Evolutionary conservation across 768 basidiomycete genomes (phyloP), one percentile per base, ranked within the genome.

Genomic region (Erythrobasidium yunnanense): DNA sequence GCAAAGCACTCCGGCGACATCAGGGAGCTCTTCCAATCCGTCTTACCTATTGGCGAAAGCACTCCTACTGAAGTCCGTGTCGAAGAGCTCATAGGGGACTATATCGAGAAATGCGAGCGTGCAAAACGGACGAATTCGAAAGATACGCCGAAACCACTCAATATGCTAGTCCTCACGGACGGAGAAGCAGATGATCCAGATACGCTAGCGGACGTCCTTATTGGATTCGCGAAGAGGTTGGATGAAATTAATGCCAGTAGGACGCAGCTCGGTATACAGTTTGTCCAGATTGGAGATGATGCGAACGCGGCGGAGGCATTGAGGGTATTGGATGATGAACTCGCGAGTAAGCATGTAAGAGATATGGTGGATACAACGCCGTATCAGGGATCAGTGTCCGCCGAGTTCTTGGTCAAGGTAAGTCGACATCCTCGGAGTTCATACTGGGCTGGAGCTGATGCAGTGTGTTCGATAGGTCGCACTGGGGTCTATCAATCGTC

Each of bases 261-360:
- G 53, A 66, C 66, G 11, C 71, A 72, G 56, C 66, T 72, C 20
- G 71, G 71, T 15, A 22, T 72, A 0, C 69, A 70, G 66, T 70
- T 72, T 51, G 34, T 72, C 15, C 71, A 72, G 53, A 47, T 72
- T 20, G 71, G 71, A 20, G 27, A 45, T 50, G 70, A 72, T 46
- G 42, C 66, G 20, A 66, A 68, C 8, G 71, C 71, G 18, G 47
- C 67, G n/a, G 67, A 42, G 11, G 62, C 55, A 4, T 53, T 69
- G 32, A 38, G 33, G 30, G 13, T 57, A 29, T 46, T 69, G 22
- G 68, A 69, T 42, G 68, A 69, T 57, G 65, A 69, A 8, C 46
- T 69, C 32, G 5, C 50, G 4, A 22, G n/a, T 35, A n/a, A 42
- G n/a, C 11, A n/a, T 38, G 45, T 22, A n/a, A 55, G 68, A 27